Conservation (phyloP, 441 rosid genomes). For the Gossypium davidsonii region DNA sequence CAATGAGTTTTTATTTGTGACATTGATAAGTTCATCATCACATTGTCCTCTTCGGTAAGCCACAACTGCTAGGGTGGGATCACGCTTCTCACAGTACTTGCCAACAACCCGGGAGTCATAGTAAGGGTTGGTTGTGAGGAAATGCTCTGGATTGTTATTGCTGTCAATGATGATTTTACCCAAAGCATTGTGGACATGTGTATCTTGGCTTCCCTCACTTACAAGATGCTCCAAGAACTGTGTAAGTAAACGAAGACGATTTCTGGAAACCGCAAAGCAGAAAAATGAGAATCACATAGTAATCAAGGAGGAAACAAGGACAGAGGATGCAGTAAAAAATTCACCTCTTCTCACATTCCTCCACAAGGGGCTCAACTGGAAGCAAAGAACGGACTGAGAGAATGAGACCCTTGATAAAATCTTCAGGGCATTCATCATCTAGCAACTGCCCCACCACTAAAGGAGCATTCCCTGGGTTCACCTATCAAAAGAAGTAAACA, state of each 20-base stretch:
- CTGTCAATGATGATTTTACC: slow-evolving; percentile 99
- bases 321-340: slow-evolving; percentile 7
- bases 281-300: slow-evolving; percentile 14
- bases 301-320: slow-evolving; percentile 9
- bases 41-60: slow-evolving; percentile 98
- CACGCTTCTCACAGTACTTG: slow-evolving; percentile 98
- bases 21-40: slow-evolving; percentile 91
- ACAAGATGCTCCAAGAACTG: slow-evolving; percentile 99
- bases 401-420: slow-evolving; percentile 79
- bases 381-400: slow-evolving; percentile 98
- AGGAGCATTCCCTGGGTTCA: slow-evolving; percentile 84
- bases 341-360: slow-evolving; percentile 97
- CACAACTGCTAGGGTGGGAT: slow-evolving; percentile 97
- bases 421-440: slow-evolving; percentile 89
- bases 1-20: slow-evolving; percentile 92
- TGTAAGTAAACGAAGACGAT: slow-evolving; percentile 95
- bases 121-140: slow-evolving; percentile 96
- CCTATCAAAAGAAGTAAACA: slow-evolving; percentile 36
- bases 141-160: slow-evolving; percentile 98
- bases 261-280: slow-evolving; percentile 40
- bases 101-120: slow-evolving; percentile 98
- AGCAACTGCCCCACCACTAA: slow-evolving; percentile 82
- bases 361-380: slow-evolving; percentile 96
- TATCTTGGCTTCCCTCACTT: slow-evolving; percentile 99
- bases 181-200: slow-evolving; percentile 95